Conservation (phyloP, 805 yeast species). For the Candida awuae region DNA sequence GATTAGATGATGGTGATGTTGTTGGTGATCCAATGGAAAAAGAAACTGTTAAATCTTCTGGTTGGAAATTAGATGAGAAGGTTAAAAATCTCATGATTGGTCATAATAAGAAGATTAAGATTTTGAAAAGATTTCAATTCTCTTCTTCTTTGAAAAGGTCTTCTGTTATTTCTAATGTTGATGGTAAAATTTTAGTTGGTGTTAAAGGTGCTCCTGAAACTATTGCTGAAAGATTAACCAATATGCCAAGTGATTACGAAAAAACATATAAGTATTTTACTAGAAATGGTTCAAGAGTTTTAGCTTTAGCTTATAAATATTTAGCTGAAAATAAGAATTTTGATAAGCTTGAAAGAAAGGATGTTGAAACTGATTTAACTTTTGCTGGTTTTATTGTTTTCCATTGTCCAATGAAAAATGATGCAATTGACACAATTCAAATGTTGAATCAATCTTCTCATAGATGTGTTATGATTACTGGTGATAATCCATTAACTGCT, state of each 20-base stretch:
- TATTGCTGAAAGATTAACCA: conserved; percentile 62
- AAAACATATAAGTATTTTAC: conserved; percentile 83
- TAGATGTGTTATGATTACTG: conserved; percentile 96
- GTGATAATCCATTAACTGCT: conserved; percentile 97
- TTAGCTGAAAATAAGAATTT: conserved; percentile 42
- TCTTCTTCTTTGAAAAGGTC: conserved; percentile 95
- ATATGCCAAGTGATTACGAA: conserved; percentile 74
- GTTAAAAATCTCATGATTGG: conserved; percentile 55
- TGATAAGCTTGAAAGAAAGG: conserved; percentile 60
- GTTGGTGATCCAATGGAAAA: conserved; percentile 99
- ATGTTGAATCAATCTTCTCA: conserved; percentile 95
- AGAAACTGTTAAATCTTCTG: conserved; percentile 82
- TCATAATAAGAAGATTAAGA: conserved; percentile 42
- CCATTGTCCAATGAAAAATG: conserved; percentile 93
- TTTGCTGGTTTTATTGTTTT: conserved; percentile 94
- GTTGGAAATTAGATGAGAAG: conserved; percentile 69
- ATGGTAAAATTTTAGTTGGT: conserved; percentile 56
- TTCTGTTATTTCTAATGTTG: conserved; percentile 63
- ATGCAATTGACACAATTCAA: conserved; percentile 81
- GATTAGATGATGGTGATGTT: conserved; percentile 90
- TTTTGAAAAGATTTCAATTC: conserved; percentile 92
- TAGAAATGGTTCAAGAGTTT: conserved; percentile 91
- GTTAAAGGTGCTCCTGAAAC: conserved; percentile 99
- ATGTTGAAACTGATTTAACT: conserved; percentile 61
- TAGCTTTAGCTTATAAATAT: conserved; percentile 85